Base-by-base conservation (phyloP, 495 filamentous ascomycete species). In the Elasticomyces elasticus region DNA sequence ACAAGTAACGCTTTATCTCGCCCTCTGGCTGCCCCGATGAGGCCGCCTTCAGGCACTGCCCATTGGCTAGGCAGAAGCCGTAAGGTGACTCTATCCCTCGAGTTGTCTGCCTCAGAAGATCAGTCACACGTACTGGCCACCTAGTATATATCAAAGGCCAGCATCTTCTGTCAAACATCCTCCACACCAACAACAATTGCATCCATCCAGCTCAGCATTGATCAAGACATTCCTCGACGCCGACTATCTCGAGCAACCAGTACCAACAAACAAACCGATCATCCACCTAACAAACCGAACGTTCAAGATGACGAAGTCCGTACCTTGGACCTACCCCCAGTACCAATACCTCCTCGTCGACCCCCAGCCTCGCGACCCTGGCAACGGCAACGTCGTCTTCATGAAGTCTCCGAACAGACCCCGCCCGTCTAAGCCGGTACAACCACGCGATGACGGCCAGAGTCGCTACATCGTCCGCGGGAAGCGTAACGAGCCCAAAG, bases 331-430 rank as follows among this genome's bases (percentile, higher is more conserved):
- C 13, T 17, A 5, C 35, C 35, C 35, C 4, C 35, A 40, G 13
- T 40, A 40, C 35, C 35, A 40, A 40, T 17, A 40, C 35, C 35
- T 40, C 3, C 2, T 19, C 1, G 9, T 27, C 40, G 19, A 54
- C 23, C 51, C 51, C 7, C 24, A 54, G 12, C 51, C 51, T 23
- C 22, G 51, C 9, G 51, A 54, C 28, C 51, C 51, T 24, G 51
- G 51, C 9, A 31, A 19, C 37, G 40, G 50, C 37, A 10, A 17
- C 24, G 42, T 26, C 2, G 11, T 45, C 35, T n/a, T 15, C 7
- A 33, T 40, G 35, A 40, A 40, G 35, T 40, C 35, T n/a, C 35
- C 35, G 5, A 15, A 40, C 13, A 15, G 5, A 17, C 35, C 35
- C 12, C 42, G 42, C 12, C 42, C 42, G 15, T 15, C 42, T 19